Evolutionary conservation across 148 eudicot genomes (phyloP), one percentile per base, ranked within the genome.

Genomic region (Spergularia bocconei): DNA sequence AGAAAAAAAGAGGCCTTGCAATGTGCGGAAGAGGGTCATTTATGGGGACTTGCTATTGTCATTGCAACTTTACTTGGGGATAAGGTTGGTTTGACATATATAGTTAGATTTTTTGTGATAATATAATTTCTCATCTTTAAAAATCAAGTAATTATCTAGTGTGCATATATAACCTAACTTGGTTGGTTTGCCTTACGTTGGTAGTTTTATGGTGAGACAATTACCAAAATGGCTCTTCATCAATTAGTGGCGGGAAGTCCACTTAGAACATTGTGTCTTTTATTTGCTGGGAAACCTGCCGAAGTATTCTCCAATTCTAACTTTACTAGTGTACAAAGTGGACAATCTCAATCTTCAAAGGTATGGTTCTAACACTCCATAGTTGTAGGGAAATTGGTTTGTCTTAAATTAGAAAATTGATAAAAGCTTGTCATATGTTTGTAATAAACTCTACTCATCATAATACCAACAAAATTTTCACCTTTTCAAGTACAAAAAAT

Each of bases 31-130:
- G 87, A 86, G 79, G 96, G 93, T 78, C 96, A 93, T 71, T 69
- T 91, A 56, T 93, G 98, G 98, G 93, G 93, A 23, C 86, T 85
- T 74, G 98, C 98, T 63, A 86, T 93, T 79, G 86, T 89, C 33
- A 89, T 93, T 85, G 98, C 98, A 57, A 86, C 89, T 38, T 88
- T 91, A 80, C 91, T 93, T 67, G 96, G 98, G 44, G 88, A 93
- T 67, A 89, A 89, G 93, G 98, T 91, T 73, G 13, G 3, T 74
- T 56, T 44, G 48, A 64, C 25, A 15, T 1, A n/a, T 41, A n/a
- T 33, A 70, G 9, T 12, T 44, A 44, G 10, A 44, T 44, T 44
- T 44, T 44, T 9, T 7, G 48, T 4, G 48, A 6, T 9, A 9
- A 6, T 9, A 44, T 9, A 44, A 44, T 44, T 44, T 44, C 17